Evolutionary conservation across 129 eudicot species (phyloP), one percentile per base, ranked within the genome.

Genomic region (Silybum marianum): DNA sequence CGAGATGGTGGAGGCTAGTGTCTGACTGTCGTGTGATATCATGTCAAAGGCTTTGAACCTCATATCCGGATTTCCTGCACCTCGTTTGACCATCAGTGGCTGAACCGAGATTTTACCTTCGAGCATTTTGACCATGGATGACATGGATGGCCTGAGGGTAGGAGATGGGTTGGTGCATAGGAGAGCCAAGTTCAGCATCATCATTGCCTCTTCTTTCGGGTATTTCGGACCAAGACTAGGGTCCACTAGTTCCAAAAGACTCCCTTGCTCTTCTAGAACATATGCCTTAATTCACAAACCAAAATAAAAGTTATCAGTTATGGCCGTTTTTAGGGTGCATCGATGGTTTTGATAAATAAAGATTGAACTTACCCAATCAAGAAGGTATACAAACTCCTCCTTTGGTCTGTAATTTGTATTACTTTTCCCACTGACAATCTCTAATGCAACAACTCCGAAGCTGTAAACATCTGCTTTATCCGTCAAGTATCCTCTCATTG

Each of bases 391-490:
- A 71, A 87, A 92, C 80, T 94, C 98, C 83, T 90, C 98, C 83
- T 90, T 97, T 65, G 98, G 96, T 80, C 90, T 77, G 80, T 84
- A 94, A 80, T 72, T 88, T 46, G 98, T 94, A 86, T 92, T 94
- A 84, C 97, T 94, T 85, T 90, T 94, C 80, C 98, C 94, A 18
- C 98, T 94, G 60, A 94, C 98, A 70, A 94, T 90, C 89, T 94
- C 98, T 8, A 94, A 86, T 4, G 86, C 85, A 69, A 94, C 98
- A 11, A 94, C 85, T 71, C 98, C 98, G 79, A 91, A 94, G 71
- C 98, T 94, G 78, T 92, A 94, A 39, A 94, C 96, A 73, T 94
- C 98, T 54, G 98, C 98, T 83, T 94, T 94, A 78, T 92, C 97
- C 2, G 98, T 94, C 85, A 94, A 86, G 79, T 90, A 92, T 36